These are phyloP conservation scores for Ephemerocybe angulata DNA, from an alignment of 768 basidiomycete genomes.

Conservation along the genomic window DNA sequence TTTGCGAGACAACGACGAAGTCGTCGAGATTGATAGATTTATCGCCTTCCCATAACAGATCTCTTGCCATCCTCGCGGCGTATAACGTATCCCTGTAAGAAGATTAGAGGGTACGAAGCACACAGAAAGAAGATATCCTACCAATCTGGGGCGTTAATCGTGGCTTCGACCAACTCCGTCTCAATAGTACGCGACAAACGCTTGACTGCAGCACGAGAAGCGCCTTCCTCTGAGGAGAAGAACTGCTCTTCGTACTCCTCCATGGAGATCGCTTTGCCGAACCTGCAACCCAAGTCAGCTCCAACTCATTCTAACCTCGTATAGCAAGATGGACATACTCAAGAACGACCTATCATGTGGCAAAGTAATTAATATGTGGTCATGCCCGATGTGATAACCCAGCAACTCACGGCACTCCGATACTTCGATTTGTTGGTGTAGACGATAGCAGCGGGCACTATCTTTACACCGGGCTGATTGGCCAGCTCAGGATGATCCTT, in stretches of 20 bases:
- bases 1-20: constrained; percentile 83
- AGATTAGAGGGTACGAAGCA: not conserved
- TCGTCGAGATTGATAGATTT: constrained; percentile 73
- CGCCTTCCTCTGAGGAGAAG: constrained; percentile 61
- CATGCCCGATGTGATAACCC: not conserved
- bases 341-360: constrained; percentile 56
- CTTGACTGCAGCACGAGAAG: constrained; percentile 79
- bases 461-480: constrained; percentile 46
- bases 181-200: constrained; percentile 75
- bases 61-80: constrained; percentile 87
- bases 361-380: not conserved
- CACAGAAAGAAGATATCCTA: no score
- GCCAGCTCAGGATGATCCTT: constrained; percentile 49
- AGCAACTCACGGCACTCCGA: constrained; percentile 70
- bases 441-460: constrained; percentile 85
- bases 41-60: constrained; percentile 88
- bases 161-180: constrained; percentile 63
- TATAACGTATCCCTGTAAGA: constrained; percentile 81
- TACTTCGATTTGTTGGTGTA: constrained; percentile 98
- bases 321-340: constrained; percentile 43
- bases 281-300: constrained; percentile 45
- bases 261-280: constrained; percentile 76
- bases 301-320: not conserved
- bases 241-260: constrained; percentile 76
- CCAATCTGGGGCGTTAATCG: constrained; percentile 95